A percentile compares a stretch with the other conserved stretches of the same genome.
phyloP scores from a whole-genome alignment of 768 basidiomycete species.

The Chalciporus piperatus region DNA sequence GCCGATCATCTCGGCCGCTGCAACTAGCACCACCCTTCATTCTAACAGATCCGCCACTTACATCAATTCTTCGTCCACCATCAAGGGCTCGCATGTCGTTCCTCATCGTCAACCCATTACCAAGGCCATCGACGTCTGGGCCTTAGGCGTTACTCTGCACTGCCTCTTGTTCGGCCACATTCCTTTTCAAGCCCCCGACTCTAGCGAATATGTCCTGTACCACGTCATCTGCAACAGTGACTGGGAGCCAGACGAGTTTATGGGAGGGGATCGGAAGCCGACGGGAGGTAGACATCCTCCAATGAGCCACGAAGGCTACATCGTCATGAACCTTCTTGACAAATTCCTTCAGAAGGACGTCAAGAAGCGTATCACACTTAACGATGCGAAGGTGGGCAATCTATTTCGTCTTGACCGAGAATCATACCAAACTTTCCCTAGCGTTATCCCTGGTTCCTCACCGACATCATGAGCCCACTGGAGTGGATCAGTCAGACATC shows the following conservation, averaged over 20 bases:
- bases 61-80: conserved; percentile 29
- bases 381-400: conserved; percentile 71
- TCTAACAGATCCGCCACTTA: conserved; percentile 29
- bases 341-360: conserved; percentile 80
- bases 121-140: conserved; percentile 97
- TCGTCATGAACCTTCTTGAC: conserved; percentile 70
- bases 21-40: conserved; percentile 30
- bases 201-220: conserved; percentile 75
- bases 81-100: conserved; percentile 23
- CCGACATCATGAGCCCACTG: conserved; percentile 61
- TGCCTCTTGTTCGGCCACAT: conserved; percentile 87
- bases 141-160: conserved; percentile 92
- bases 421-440: conserved; percentile 24
- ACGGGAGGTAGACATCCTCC: conserved; percentile 61
- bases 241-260: conserved; percentile 61
- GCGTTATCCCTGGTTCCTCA: conserved; percentile 64
- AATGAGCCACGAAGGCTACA: conserved; percentile 49
- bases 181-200: conserved; percentile 64
- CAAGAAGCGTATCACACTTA: conserved; percentile 68
- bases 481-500: conserved; percentile 70
- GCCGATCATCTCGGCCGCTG: conserved; percentile 32
- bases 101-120: conserved; percentile 59
- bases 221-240: conserved; percentile 73
- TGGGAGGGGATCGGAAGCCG: conserved; percentile 67
- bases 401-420: background rate